phyloP scores from a whole-genome alignment of 768 basidiomycete species.

The Calvatia gigantea region DNA sequence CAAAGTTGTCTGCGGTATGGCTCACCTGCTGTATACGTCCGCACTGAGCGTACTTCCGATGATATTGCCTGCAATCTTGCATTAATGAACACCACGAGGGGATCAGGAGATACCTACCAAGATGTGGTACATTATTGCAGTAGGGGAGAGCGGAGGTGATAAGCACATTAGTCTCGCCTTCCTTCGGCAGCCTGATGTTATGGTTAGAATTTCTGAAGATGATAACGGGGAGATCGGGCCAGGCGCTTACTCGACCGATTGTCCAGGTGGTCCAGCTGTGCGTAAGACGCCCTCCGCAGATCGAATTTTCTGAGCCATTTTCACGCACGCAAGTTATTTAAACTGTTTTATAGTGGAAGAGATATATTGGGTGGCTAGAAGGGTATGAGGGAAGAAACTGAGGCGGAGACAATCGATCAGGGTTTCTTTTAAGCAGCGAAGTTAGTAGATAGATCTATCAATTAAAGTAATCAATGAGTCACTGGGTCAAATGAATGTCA shows the following conservation, averaged over 20 bases:
- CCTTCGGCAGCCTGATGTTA: constrained; percentile 56
- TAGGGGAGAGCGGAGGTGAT: constrained; percentile 96
- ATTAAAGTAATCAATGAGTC: neutral
- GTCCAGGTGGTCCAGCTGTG: constrained; percentile 49
- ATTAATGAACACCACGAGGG: neutral
- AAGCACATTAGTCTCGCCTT: constrained; percentile 84
- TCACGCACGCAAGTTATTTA: neutral
- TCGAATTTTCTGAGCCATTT: constrained; percentile 56
- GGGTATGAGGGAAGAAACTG: neutral
- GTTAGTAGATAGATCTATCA: neutral
- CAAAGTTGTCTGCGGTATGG: neutral
- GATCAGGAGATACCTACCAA: constrained; percentile 50
- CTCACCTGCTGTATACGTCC: constrained; percentile 92
- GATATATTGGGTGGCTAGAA: neutral
- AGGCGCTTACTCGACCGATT: constrained; percentile 41
- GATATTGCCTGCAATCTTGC: constrained; percentile 60
- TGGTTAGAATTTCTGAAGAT: constrained; percentile 1
- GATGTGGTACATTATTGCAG: constrained; percentile 96
- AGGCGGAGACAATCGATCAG: neutral
- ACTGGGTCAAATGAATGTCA: neutral
- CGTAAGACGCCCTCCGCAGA: constrained; percentile 46
- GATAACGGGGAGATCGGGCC: constrained; percentile 12
- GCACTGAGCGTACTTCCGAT: constrained; percentile 97
- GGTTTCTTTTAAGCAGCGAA: neutral
- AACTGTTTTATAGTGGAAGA: neutral